Evolutionary conservation across 148 eudicot genomes (phyloP).

Genomic region (Beta vulgaris): DNA sequence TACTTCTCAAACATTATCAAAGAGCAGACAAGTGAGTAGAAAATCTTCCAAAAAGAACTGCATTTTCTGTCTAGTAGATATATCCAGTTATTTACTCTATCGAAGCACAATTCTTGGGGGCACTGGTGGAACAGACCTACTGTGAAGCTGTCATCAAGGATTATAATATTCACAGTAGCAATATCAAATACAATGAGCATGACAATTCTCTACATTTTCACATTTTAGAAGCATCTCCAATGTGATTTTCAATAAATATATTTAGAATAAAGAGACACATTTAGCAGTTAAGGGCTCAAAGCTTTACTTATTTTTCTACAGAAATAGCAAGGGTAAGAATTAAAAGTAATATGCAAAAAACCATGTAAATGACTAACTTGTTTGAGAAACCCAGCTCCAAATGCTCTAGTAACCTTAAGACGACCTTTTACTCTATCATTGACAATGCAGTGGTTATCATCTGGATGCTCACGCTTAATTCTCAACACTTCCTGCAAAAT

Average conservation of each 20-base stretch:
- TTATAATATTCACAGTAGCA: neutral
- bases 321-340: neutral
- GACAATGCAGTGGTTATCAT: conserved; percentile 88
- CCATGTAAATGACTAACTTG: conserved; percentile 59
- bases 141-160: neutral
- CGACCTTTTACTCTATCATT: conserved; percentile 99
- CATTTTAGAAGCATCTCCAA: neutral
- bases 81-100: neutral
- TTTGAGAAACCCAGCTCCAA: conserved; percentile 98
- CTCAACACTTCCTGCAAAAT: conserved; percentile 72
- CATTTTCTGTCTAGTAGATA: neutral
- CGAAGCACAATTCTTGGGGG: neutral
- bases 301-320: neutral
- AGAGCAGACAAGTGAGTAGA: neutral
- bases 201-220: neutral
- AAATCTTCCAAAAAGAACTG: neutral
- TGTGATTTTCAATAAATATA: neutral
- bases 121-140: neutral
- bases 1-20: neutral
- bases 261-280: neutral
- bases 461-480: conserved; percentile 95
- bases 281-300: neutral
- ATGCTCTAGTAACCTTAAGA: conserved; percentile 96
- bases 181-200: neutral
- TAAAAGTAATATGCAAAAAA: neutral